Evolutionary conservation across 345 rosid genomes (phyloP).

Genomic region (Ceriops decandra): DNA sequence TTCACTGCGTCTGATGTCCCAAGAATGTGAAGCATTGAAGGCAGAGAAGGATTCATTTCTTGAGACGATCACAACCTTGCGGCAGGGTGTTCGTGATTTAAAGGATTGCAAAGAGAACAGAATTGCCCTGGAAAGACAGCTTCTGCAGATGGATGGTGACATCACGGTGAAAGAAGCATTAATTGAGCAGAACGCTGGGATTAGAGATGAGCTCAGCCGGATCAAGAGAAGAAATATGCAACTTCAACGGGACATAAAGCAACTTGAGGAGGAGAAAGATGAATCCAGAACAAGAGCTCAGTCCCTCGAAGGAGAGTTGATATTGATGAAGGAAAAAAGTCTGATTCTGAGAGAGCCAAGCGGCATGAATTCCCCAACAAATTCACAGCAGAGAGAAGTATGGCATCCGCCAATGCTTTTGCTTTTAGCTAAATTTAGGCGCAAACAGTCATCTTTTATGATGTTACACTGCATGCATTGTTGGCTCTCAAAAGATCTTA

Average conservation of each 20-base stretch:
- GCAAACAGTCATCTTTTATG: background rate
- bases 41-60: conserved; percentile 28
- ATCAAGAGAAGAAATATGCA: conserved; percentile 39
- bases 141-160: conserved; percentile 31
- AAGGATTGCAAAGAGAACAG: conserved; percentile 36
- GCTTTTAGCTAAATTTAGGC: background rate
- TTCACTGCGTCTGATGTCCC: conserved; percentile 20
- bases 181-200: conserved; percentile 27
- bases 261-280: conserved; percentile 44
- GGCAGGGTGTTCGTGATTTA: conserved; percentile 30
- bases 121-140: conserved; percentile 35
- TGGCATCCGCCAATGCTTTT: background rate
- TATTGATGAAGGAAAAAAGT: conserved; percentile 31
- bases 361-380: conserved; percentile 2
- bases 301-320: conserved; percentile 44
- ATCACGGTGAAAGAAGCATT: conserved; percentile 26
- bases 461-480: background rate
- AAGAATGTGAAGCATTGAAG: conserved; percentile 37
- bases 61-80: conserved; percentile 34
- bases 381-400: conserved; percentile 30
- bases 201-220: conserved; percentile 35
- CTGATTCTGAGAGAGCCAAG: conserved; percentile 22
- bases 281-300: conserved; percentile 22
- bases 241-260: conserved; percentile 34
- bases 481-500: background rate